These are phyloP conservation scores for Acidomyces sp. DNA, from an alignment of 495 filamentous ascomycete genomes.

Conservation along the genomic window DNA sequence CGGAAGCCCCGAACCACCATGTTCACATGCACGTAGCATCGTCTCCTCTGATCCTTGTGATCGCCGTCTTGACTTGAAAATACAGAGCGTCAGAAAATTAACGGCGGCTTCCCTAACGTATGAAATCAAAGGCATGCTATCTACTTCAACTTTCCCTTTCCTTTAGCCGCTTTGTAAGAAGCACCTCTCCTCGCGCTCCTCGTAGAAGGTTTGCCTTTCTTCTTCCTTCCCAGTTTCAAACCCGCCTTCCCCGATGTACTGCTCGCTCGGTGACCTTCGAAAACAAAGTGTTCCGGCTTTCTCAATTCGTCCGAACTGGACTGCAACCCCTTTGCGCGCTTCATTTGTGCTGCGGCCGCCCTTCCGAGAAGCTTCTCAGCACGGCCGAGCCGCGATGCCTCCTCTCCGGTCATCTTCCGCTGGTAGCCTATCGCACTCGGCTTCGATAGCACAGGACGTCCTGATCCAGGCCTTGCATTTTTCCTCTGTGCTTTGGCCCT, in stretches of 20 bases:
- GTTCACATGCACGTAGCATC: too few species aligned
- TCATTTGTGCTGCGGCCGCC: constrained; percentile 56
- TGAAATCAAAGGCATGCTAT: neutral
- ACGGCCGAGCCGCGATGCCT: constrained; percentile 62
- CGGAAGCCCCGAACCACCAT: too few species aligned
- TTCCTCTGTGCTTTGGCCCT: constrained; percentile 69
- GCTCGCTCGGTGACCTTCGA: constrained; percentile 79
- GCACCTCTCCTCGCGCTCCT: constrained; percentile 28
- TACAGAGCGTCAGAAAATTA: too few species aligned
- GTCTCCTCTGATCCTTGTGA: too few species aligned
- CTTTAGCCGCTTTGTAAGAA: constrained; percentile 37
- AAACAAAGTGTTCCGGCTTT: constrained; percentile 58
- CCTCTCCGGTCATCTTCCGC: constrained; percentile 51
- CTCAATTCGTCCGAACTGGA: constrained; percentile 29
- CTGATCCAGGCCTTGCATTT: constrained; percentile 31
- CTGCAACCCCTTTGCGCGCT: constrained; percentile 24
- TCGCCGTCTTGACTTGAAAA: too few species aligned
- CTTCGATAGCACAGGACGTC: constrained; percentile 30
- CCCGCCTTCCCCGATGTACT: constrained; percentile 45
- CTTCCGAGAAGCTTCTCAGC: constrained; percentile 71
- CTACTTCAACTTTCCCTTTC: constrained; percentile 15
- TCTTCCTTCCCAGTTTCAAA: constrained; percentile 34
- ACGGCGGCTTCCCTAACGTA: too few species aligned
- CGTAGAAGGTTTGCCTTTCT: constrained; percentile 37
- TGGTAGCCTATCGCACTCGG: constrained; percentile 35